Percentiles rank a stretch among this genome's conserved stretches.
These are phyloP conservation scores for Centella asiatica DNA, from an alignment of 129 eudicot genomes.

Conservation along the genomic window DNA sequence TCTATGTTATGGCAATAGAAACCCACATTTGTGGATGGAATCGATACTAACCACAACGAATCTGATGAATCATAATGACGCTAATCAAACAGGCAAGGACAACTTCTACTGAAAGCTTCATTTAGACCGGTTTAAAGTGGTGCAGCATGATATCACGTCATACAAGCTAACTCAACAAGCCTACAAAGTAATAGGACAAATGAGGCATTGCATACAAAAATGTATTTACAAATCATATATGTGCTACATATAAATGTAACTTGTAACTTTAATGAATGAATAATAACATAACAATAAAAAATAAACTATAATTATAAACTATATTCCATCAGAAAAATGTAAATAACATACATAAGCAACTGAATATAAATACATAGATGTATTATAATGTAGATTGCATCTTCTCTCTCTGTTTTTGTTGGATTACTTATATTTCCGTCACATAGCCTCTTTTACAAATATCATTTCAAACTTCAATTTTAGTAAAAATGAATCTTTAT, in stretches of 20 bases:
- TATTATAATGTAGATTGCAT: no score
- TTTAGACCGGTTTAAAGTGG: slow-evolving; percentile 24
- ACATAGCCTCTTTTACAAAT: no score
- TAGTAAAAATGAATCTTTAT: no score
- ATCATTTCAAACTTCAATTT: no score
- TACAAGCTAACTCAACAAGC: neutral
- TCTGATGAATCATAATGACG: slow-evolving; percentile 34
- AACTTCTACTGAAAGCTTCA: slow-evolving; percentile 41
- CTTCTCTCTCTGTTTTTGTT: no score
- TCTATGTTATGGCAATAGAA: neutral
- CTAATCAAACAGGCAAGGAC: slow-evolving; percentile 36
- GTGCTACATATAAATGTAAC: neutral
- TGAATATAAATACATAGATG: no score
- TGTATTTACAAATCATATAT: neutral
- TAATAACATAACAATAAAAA: neutral
- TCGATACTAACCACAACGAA: slow-evolving; percentile 37
- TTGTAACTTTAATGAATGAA: neutral
- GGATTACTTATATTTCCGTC: no score
- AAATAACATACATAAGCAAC: no score
- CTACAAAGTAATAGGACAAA: slow-evolving; percentile 16
- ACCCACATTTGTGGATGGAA: neutral
- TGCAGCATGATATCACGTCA: neutral
- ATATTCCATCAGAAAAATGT: no score
- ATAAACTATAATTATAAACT: no score
- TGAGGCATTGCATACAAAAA: slow-evolving; percentile 1